Base-by-base conservation (phyloP, 2,329 filamentous ascomycete genomes). In the Colletotrichum musicola region DNA sequence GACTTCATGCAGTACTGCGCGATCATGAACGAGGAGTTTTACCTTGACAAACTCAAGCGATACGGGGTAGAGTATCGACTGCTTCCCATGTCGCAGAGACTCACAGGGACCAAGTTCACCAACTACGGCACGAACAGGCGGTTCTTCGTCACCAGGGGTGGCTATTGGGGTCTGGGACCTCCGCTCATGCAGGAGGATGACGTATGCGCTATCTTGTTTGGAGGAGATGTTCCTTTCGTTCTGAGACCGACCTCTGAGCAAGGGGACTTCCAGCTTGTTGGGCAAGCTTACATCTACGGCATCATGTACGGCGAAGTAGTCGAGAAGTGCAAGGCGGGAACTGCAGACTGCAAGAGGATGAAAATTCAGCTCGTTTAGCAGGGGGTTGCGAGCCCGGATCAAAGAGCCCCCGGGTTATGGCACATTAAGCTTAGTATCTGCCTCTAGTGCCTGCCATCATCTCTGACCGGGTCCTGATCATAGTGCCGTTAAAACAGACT, bases 151-250 rank as follows among this genome's bases (percentile, higher is more conserved):
- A 57, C 54, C n/a, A 22, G 9, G 18, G 20, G 12, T n/a, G 54
- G 54, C 14, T 57, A 57, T 18, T 57, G 54, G 54, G 54, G 54
- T 10, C 1, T 44, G 35, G 54, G 54, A 4, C 54, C 35, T 3
- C 40, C 54, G 35, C 1, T 42, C 3, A 57, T 57, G 54, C 54
- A 20, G 14, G 1, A 3, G 13, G n/a, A 35, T 16, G 54, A 57
- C n/a, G 54, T 57, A 4, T 57, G 54, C 25, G 54, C 54, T 6
- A 18, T 57, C 12, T n/a, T 57, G 18, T 12, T 57, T 13, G 54
- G 54, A 3, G 54, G 35, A 13, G 54, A 57, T 27, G 54, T 57
- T 16, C 54, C 54, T 5, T 57, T 57, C 14, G 14, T 42, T 1
- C 54, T 57, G 4, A 40, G 54, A 20, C 54, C 54, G 12, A 53